Evolutionary conservation across 2,329 filamentous ascomycete genomes (phyloP), one percentile per base, ranked within the genome.

Genomic region (Aspergillus sojae): DNA sequence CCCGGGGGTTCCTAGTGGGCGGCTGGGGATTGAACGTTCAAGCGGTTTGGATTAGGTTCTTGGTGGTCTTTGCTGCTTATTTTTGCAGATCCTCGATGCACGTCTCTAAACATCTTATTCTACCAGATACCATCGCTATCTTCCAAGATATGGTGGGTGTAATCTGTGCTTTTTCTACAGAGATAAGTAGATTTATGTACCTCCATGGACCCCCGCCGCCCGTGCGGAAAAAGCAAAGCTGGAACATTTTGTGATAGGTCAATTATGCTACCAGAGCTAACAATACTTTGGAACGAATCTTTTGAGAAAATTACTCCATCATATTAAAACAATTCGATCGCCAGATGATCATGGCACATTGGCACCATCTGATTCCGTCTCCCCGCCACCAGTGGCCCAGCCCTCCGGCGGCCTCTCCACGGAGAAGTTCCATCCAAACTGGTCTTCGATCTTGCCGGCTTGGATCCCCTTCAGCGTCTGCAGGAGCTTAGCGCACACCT

Each of bases 401-500:
- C 71, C 76, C 56, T 67, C 62, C 0, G 76, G 75, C 3, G 75
- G 74, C 26, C 69, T 67, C 43, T 75, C 72, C n/a, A 82, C 77
- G 45, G 75, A 74, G 36, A 74, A 73, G 60, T 80, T 85, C 94
- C 93, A 97, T 4, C 87, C 88, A 74, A 94, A 91, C 62, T 82
- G 80, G 75, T 98, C 94, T 76, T 90, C 82, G 48, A 91, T 82
- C 78, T 91, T 92, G 32, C 94, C 94, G 43, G 87, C 85, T 82
- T 98, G 94, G 65, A 98, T 93, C 1, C 88, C 93, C 82, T 96
- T 91, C 60, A 98, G 84, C 60, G 90, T 89, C 28, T 84, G 83
- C 62, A 97, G 80, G 45, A 98, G 83, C 80, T 90, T 89, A 30
- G 88, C 74, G 76, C 89, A 94, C 21, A 91, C 82, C 36, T 90